These are phyloP conservation scores for Carex kokanica DNA, from an alignment of 176 grass and related monocot species.

Conservation along the genomic window DNA sequence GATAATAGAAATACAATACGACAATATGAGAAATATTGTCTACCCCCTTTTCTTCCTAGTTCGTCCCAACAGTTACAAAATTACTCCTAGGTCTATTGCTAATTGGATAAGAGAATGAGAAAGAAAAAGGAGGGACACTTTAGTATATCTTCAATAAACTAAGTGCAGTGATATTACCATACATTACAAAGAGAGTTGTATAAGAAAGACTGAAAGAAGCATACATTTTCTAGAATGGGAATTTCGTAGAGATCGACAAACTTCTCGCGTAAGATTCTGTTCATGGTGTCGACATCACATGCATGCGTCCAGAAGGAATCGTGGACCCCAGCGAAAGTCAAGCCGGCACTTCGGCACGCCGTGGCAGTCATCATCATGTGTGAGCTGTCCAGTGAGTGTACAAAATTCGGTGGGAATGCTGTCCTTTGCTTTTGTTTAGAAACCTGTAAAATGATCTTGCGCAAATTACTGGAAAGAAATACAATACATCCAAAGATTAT, in stretches of 20 bases:
- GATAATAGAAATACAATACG: neutral
- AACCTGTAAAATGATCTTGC: conserved; percentile 41
- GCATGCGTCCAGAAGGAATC: conserved; percentile 98
- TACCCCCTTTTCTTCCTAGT: neutral
- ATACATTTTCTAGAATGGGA: conserved; percentile 93
- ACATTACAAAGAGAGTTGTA: conserved; percentile 20
- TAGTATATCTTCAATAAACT: neutral
- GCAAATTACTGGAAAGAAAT: neutral
- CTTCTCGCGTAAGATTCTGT: conserved; percentile 84
- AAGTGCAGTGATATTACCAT: neutral
- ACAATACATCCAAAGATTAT: neutral
- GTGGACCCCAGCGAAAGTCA: conserved; percentile 94
- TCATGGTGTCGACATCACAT: conserved; percentile 88
- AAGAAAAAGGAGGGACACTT: neutral
- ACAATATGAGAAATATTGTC: neutral
- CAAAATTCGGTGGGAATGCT: conserved; percentile 95
- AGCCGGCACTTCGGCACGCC: conserved; percentile 69
- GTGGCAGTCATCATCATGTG: conserved; percentile 99
- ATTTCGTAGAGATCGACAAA: conserved; percentile 86
- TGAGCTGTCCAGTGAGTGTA: conserved; percentile 95
- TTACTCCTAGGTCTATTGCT: neutral
- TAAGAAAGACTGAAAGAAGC: neutral
- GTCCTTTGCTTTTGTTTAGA: conserved; percentile 62
- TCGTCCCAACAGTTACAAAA: neutral
- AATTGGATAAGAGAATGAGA: neutral